These are phyloP conservation scores for Volvariella surrecta DNA, from an alignment of 1,284 basidiomycete species.

Conservation along the genomic window DNA sequence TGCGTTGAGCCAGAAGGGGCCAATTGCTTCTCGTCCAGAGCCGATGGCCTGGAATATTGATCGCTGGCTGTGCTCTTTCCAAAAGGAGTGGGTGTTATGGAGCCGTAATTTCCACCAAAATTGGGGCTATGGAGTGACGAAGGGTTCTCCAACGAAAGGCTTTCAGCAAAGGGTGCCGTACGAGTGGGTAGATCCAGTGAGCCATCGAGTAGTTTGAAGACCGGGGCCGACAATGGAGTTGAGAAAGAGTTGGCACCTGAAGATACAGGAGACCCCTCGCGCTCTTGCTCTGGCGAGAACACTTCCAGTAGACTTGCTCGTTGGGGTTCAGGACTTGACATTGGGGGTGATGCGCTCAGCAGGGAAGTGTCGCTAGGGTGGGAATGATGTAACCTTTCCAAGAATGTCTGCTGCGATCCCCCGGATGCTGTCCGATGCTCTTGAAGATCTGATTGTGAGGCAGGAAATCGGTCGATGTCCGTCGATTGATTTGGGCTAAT, in stretches of 20 bases:
- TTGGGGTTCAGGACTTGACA: slow-evolving; percentile 20
- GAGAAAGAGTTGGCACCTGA: no score
- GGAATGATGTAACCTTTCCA: slow-evolving; percentile 29
- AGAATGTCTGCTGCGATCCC: slow-evolving; percentile 23
- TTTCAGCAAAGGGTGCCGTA: no score
- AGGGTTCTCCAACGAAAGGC: no score
- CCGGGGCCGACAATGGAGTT: no score
- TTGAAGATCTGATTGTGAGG: slow-evolving; percentile 14
- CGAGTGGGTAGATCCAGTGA: no score
- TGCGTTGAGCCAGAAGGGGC: slow-evolving; percentile 26
- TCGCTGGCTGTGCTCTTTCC: slow-evolving; percentile 24
- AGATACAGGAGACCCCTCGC: slow-evolving; percentile 10
- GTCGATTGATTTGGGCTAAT: slow-evolving; percentile 56
- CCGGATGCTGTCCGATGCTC: slow-evolving; percentile 14
- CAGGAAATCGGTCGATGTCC: slow-evolving; percentile 26
- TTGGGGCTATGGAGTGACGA: no score
- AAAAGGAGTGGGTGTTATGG: slow-evolving; percentile 24
- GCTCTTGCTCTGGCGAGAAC: slow-evolving; percentile 26
- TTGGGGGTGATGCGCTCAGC: slow-evolving; percentile 18
- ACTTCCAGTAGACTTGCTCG: slow-evolving; percentile 32
- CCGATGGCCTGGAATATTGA: slow-evolving; percentile 25
- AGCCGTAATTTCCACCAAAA: slow-evolving; percentile 9
- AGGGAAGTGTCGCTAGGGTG: slow-evolving; percentile 16
- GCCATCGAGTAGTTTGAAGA: no score
- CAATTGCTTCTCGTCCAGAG: slow-evolving; percentile 26